Percentiles rank a stretch among this genome's conserved stretches.
These are phyloP conservation scores for Chenopodium suecicum DNA, from an alignment of 148 eudicot genomes.

Conservation along the genomic window DNA sequence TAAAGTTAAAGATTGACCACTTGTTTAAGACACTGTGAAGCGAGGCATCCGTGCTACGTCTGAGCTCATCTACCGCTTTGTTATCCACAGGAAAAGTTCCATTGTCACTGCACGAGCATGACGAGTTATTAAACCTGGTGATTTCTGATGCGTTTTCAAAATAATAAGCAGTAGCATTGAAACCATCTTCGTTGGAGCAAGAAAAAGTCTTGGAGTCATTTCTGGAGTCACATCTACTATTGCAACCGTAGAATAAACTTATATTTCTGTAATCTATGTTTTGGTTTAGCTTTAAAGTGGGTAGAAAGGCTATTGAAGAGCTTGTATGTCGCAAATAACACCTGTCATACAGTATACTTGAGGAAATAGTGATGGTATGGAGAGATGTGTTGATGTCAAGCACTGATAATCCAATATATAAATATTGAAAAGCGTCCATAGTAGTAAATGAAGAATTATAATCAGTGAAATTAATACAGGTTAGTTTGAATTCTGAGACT, in stretches of 20 bases:
- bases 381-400: not conserved
- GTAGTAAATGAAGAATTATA: no score
- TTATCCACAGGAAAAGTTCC: constrained; percentile 6
- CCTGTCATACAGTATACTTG: not conserved
- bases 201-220: not conserved
- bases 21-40: not conserved
- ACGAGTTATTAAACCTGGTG: not conserved
- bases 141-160: not conserved
- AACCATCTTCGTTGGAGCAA: not conserved
- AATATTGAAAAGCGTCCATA: no score
- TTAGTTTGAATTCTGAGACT: not conserved
- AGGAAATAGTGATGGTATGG: not conserved
- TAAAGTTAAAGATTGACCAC: not conserved
- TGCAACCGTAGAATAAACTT: constrained; percentile 13
- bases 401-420: not conserved
- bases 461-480: no score
- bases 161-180: not conserved
- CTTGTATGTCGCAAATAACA: not conserved
- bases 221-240: not conserved
- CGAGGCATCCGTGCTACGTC: not conserved
- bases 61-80: not conserved
- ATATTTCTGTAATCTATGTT: not conserved
- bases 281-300: no score
- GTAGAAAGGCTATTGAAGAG: no score
- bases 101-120: not conserved